These are phyloP conservation scores for Erythrobasidium yunnanense DNA, from an alignment of 768 basidiomycete species.

Conservation along the genomic window DNA sequence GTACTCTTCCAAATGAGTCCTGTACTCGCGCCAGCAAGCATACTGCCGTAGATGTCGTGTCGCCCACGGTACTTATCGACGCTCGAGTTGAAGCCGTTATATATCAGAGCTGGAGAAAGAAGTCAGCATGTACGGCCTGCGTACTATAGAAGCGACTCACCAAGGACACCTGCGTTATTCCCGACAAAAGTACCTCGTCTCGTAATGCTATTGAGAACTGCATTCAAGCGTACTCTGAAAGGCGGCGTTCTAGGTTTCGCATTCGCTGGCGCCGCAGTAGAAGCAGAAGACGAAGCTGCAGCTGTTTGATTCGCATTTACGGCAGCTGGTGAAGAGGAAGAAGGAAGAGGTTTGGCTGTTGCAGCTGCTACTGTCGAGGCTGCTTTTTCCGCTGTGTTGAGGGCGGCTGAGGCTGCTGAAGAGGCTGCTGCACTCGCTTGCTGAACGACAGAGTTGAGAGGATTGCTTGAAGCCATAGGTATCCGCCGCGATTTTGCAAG, in stretches of 20 bases:
- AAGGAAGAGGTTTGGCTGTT: not conserved
- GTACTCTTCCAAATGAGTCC: conserved; percentile 88
- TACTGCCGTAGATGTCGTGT: conserved; percentile 82
- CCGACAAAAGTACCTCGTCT: conserved; percentile 94
- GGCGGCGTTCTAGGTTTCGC: conserved; percentile 8
- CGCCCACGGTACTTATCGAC: conserved; percentile 79
- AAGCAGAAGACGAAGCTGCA: not conserved
- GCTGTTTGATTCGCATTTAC: conserved; percentile 1
- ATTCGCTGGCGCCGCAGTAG: not conserved
- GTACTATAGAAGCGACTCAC: conserved; percentile 49
- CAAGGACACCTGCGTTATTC: conserved; percentile 93
- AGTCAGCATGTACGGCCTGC: conserved; percentile 44
- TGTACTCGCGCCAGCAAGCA: conserved; percentile 81
- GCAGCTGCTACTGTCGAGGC: conserved; percentile 3
- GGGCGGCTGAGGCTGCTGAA: conserved; percentile 31
- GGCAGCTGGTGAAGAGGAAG: not conserved
- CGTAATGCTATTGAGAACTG: conserved; percentile 89
- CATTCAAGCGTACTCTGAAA: conserved; percentile 71
- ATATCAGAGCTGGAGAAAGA: conserved; percentile 63
- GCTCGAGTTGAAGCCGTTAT: conserved; percentile 90
- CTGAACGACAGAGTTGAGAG: conserved; percentile 25
- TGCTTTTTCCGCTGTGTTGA: conserved; percentile 28
- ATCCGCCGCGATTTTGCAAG: conserved; percentile 55
- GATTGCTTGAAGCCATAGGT: conserved; percentile 5
- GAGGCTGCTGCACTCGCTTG: conserved; percentile 20